Base-by-base conservation (phyloP, 1,284 basidiomycete genomes). In the Trametes pubescens region DNA sequence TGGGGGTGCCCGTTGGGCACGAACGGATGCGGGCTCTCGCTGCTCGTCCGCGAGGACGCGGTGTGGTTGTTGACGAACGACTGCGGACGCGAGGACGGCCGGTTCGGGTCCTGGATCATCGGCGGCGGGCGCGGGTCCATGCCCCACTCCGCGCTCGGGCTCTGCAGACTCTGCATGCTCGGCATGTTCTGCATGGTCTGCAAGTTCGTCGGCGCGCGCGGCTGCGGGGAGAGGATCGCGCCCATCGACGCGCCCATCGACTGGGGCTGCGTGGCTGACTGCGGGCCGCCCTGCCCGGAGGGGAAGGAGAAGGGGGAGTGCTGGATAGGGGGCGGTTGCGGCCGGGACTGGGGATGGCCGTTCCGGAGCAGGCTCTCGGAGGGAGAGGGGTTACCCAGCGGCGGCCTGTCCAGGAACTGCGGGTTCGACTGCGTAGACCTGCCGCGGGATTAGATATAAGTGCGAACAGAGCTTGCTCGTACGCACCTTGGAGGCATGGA, bases 101-200 rank as follows among this genome's bases (percentile, higher is more conserved):
- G 77, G 65, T 78, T 79, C 44, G 80, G 77, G 52, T 72, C 72
- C 63, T 68, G 70, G 59, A 74, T 69, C 57, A 73, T 68, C 56
- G 79, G 80, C 54, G 75, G 76, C 37, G 83, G 76, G 48, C 83
- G 82, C 47, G 40, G 40, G 40, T 84, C 82, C 35, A 79, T 73
- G 47, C 75, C 68, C 85, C 86, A 89, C 34, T 89, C 86, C 44
- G 81, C 80, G 62, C 80, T 77, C 74, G 81, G 69, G 72, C 80
- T 64, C 73, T 82, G 77, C 26, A 71, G 81, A 59, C 73, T 72
- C 54, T 57, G 77, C 26, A 71, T 81, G 62, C 72, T 72, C 40
- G 53, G 77, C 29, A 71, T 81, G 61, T 74, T 73, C 44, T 61
- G 77, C 32, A 71, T 82, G 62, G 73, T 73, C 62, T 68, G 67